Evolutionary conservation across 2,329 filamentous ascomycete species (phyloP), one percentile per base, ranked within the genome.

Genomic region (Apiospora arundinis): DNA sequence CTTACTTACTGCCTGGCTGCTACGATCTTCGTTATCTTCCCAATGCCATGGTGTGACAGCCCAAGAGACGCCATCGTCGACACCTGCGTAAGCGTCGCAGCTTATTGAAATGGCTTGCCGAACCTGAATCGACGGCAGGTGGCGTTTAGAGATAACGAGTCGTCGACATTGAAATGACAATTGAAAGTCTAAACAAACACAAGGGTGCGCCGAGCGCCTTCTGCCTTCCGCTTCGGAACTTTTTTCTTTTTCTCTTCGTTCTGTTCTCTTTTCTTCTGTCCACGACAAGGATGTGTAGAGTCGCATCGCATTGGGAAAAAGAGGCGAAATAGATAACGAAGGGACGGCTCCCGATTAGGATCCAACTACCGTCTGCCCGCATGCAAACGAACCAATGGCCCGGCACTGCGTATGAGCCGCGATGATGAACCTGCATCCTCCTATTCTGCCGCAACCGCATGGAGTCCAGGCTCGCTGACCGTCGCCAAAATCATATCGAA

Each of bases 381-480:
- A 63, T 63, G 37, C 32, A 40, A 40, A 63, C 56, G 56, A 63
- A 63, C 56, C 56, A 63, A 63, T 63, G 56, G 32, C 56, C 32
- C 56, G 56, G 56, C 56, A 63, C 56, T n/a, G n/a, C 9, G 56
- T 32, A 63, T 63, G 56, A 63, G 56, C 56, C 56, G 56, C 56
- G 49, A 32, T 56, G 56, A 40, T n/a, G 56, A 40, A 63, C 56
- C 56, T 63, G 56, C 56, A 63, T 40, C 56, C n/a, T 63, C 56
- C 32, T 40, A 63, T 63, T 63, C 56, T 63, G 56, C 56, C 56
- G 56, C 56, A 18, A 63, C 56, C 32, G 56, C 56, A 63, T 63
- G 2, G 28, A 25, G 45, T 48, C 12, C 18, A 48, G 44, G 12
- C 40, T 14, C 14, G 7, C 3, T 21, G 14, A 52, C 14, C 46